These are phyloP conservation scores for Stellera chamaejasme DNA, from an alignment of 345 rosid genomes.

Conservation along the genomic window DNA sequence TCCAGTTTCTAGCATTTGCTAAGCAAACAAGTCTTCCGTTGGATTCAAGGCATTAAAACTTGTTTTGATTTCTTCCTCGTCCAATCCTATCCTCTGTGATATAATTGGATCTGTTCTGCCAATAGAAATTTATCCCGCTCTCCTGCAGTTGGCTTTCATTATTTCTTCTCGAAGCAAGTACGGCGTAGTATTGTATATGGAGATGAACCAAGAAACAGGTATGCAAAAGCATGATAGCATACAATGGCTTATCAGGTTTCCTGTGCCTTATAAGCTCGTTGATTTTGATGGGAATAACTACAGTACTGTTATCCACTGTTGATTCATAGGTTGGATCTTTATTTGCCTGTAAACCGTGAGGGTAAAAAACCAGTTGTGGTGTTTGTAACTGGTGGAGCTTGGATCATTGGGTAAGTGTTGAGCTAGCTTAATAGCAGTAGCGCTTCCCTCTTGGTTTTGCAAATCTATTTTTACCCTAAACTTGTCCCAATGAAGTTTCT, in stretches of 20 bases:
- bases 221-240: slow-evolving; percentile 4
- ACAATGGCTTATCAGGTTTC: no score
- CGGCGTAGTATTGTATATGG: slow-evolving; percentile 78
- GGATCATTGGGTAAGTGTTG: slow-evolving; percentile 88
- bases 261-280: no score
- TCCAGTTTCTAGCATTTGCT: no score
- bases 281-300: neutral
- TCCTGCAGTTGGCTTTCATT: slow-evolving; percentile 74
- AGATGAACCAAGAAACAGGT: slow-evolving; percentile 97
- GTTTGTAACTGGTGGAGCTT: slow-evolving; percentile 96
- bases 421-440: slow-evolving; percentile 1
- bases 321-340: slow-evolving; percentile 66
- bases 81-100: no score
- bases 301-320: neutral
- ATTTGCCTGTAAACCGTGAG: slow-evolving; percentile 54
- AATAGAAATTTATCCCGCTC: slow-evolving; percentile 3
- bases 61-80: no score
- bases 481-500: slow-evolving; percentile 13
- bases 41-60: no score
- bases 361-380: slow-evolving; percentile 86
- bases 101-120: no score
- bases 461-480: neutral
- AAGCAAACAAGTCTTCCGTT: no score
- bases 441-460: slow-evolving; percentile 2
- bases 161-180: slow-evolving; percentile 74